phyloP scores from a whole-genome alignment of 2,329 filamentous ascomycete genomes.

The Diaporthe nobilis region DNA sequence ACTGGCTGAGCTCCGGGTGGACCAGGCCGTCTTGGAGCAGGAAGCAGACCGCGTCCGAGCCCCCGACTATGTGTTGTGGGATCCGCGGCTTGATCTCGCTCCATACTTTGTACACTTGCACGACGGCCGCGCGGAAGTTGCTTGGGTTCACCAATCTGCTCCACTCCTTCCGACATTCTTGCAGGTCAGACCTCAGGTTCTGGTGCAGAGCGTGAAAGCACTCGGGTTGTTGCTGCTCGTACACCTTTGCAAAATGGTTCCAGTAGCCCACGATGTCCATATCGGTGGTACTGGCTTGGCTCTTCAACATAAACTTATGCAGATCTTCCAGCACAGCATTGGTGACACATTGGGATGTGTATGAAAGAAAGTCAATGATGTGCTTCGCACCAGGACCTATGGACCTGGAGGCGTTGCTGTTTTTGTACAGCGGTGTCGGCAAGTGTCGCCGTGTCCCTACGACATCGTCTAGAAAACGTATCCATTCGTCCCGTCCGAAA shows the following conservation, averaged over 20 bases:
- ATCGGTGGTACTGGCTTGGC: conserved; percentile 34
- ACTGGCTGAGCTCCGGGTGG: conserved; percentile 53
- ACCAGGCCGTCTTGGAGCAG: conserved; percentile 45
- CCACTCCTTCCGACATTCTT: conserved; percentile 53
- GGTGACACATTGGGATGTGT: conserved; percentile 63
- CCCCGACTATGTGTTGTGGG: conserved; percentile 25
- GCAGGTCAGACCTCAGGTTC: conserved; percentile 50
- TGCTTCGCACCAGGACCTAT: conserved; percentile 53
- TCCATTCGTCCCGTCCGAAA: conserved; percentile 62
- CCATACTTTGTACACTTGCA: conserved; percentile 58
- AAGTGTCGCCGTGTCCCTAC: conserved; percentile 33
- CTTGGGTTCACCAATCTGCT: conserved; percentile 33
- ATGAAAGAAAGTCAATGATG: conserved; percentile 75
- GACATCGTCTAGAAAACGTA: conserved; percentile 50
- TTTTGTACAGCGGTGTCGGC: conserved; percentile 32
- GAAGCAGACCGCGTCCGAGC: neutral
- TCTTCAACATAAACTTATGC: conserved; percentile 37
- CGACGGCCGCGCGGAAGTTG: conserved; percentile 49
- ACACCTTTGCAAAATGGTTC: conserved; percentile 55
- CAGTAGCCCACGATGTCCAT: conserved; percentile 47
- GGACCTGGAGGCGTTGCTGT: neutral
- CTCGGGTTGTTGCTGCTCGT: conserved; percentile 33
- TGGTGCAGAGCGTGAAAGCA: conserved; percentile 33
- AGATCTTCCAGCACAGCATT: conserved; percentile 55
- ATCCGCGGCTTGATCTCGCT: conserved; percentile 55